These are phyloP conservation scores for Malassezia dermatis DNA, from an alignment of 1,284 basidiomycete genomes.

Conservation along the genomic window DNA sequence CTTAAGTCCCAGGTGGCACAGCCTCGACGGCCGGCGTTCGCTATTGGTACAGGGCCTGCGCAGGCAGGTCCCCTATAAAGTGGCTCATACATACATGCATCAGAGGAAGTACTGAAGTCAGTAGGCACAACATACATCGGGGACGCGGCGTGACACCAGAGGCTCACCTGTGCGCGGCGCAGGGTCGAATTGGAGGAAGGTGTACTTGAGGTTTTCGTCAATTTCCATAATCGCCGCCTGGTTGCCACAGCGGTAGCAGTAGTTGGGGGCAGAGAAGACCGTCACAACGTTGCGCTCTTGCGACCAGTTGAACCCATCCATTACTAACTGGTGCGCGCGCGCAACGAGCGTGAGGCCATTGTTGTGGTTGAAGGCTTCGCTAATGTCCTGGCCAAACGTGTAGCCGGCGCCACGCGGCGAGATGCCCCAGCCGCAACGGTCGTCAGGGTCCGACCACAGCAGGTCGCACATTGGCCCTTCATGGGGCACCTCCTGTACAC, in stretches of 20 bases:
- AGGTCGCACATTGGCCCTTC: conserved; percentile 99
- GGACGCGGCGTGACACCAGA: conserved; percentile 91
- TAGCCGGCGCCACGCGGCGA: conserved; percentile 97
- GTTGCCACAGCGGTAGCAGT: conserved; percentile 96
- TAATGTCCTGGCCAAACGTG: conserved; percentile 98
- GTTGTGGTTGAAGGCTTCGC: conserved; percentile 96
- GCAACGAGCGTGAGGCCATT: conserved; percentile 88
- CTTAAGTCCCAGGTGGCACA: not conserved
- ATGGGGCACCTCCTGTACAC: conserved; percentile 96
- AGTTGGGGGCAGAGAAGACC: conserved; percentile 84
- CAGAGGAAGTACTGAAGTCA: conserved; percentile 13
- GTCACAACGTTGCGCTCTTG: conserved; percentile 99
- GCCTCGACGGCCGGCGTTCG: not conserved
- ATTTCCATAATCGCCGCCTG: conserved; percentile 99
- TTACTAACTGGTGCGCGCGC: conserved; percentile 59
- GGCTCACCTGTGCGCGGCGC: conserved; percentile 96
- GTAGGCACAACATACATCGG: conserved; percentile 55
- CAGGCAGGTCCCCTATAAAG: not conserved
- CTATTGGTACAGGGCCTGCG: not conserved
- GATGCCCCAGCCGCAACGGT: conserved; percentile 98
- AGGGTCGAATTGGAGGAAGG: conserved; percentile 96
- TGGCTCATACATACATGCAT: not conserved
- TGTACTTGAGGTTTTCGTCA: conserved; percentile 93
- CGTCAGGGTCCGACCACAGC: conserved; percentile 97
- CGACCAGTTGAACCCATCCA: conserved; percentile 97